Conservation (phyloP, 2,329 filamentous ascomycete species). For the Venturia aucupariae region DNA sequence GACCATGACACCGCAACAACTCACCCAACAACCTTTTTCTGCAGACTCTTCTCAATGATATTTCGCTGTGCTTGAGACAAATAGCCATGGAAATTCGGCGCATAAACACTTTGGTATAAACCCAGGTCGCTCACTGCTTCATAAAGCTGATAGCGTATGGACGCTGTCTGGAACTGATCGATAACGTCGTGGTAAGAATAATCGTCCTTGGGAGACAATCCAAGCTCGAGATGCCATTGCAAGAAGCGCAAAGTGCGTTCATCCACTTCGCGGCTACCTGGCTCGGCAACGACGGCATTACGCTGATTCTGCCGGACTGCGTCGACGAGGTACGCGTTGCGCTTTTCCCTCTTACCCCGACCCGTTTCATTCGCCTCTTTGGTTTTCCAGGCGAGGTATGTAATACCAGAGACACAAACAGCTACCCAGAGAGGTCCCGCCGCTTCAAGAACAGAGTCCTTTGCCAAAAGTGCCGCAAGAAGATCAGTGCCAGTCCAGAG, state of each 20-base stretch:
- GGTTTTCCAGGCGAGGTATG: neutral
- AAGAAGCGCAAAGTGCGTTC: conserved; percentile 13
- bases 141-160: conserved; percentile 22
- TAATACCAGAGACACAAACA: neutral
- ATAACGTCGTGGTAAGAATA: conserved; percentile 20
- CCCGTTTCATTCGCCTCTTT: neutral
- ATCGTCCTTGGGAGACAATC: conserved; percentile 17
- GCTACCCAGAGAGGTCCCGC: neutral
- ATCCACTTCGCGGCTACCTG: conserved; percentile 13
- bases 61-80: conserved; percentile 18
- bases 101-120: conserved; percentile 18
- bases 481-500: neutral
- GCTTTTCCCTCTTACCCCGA: neutral
- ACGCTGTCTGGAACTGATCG: conserved; percentile 21
- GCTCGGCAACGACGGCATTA: conserved; percentile 3
- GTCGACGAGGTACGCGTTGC: conserved; percentile 1
- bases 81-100: conserved; percentile 20
- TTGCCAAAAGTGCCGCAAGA: neutral
- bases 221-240: conserved; percentile 19
- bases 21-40: conserved; percentile 13
- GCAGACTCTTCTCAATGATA: conserved; percentile 19
- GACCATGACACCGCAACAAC: neutral
- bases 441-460: neutral
- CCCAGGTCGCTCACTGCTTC: conserved; percentile 18
- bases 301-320: neutral